Percentiles rank a stretch among this genome's conserved stretches.
phyloP scores from a whole-genome alignment of 2,329 filamentous ascomycete genomes.

The Cladobotryum protrusum region DNA sequence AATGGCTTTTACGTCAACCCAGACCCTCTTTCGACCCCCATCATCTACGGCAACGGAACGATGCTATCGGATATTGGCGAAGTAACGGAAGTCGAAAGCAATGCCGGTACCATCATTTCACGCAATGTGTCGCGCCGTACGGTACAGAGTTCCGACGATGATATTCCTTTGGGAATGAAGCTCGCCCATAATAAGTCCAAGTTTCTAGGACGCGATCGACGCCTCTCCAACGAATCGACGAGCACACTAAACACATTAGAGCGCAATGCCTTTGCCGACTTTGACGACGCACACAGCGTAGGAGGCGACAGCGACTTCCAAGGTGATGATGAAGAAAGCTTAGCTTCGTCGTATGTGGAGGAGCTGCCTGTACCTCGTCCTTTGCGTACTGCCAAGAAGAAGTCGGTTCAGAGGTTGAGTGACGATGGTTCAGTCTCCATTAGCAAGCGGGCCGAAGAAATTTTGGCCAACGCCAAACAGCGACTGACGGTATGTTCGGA shows the following conservation, averaged over 20 bases:
- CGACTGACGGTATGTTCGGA: slow-evolving; percentile 65
- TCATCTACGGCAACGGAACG: slow-evolving; percentile 63
- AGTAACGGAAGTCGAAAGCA: slow-evolving; percentile 49
- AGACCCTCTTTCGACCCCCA: slow-evolving; percentile 50
- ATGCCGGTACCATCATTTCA: slow-evolving; percentile 36
- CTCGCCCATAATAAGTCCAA: slow-evolving; percentile 40
- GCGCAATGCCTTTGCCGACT: slow-evolving; percentile 48
- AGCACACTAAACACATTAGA: slow-evolving; percentile 54
- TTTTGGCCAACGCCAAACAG: slow-evolving; percentile 87
- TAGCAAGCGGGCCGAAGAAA: slow-evolving; percentile 79
- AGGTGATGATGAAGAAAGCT: slow-evolving; percentile 61
- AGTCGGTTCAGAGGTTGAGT: slow-evolving; percentile 14
- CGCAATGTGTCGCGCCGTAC: slow-evolving; percentile 31
- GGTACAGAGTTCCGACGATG: slow-evolving; percentile 28
- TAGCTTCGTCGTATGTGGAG: slow-evolving; percentile 51
- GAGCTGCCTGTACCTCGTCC: slow-evolving; percentile 30
- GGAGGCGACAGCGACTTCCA: slow-evolving; percentile 59
- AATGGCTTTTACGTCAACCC: slow-evolving; percentile 34
- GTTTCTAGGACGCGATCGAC: slow-evolving; percentile 40
- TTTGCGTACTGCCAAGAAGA: slow-evolving; percentile 8
- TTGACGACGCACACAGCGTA: slow-evolving; percentile 56
- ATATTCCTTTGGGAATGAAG: slow-evolving; percentile 39
- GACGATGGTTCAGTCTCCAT: slow-evolving; percentile 67
- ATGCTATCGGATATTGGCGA: slow-evolving; percentile 62
- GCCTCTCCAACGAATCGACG: slow-evolving; percentile 52